Base-by-base conservation (phyloP, 495 filamentous ascomycete species). In the Penicillium cataractarum region DNA sequence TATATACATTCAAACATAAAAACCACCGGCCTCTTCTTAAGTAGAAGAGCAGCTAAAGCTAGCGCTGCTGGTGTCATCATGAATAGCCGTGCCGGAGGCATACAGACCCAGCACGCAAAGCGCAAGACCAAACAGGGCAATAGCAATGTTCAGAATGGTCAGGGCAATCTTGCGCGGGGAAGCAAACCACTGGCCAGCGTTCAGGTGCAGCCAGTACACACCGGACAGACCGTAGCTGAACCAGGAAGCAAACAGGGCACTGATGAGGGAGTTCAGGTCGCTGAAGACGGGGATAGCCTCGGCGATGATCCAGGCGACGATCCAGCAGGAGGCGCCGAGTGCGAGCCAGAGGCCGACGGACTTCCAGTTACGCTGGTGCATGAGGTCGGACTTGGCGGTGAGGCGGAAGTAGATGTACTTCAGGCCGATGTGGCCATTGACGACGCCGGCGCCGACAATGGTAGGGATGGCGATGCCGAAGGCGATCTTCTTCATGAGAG, bases 401-500 rank as follows among this genome's bases (percentile, higher is more conserved):
- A 87, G 60, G 12, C 87, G 83, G 35, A 86, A 84, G 69, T 88
- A 89, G 67, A 92, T 82, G 69, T 90, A 91, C 69, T 89, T 89
- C 35, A 74, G 48, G 27, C 80, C 82, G 32, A 84, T 79, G 61
- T 84, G 81, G 71, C 85, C 89, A 72, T 91, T 88, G 70, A 93
- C 87, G 49, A 93, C 88, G 55, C 88, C 88, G 1, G 85, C 84
- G 22, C 89, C 82, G 61, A 91, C 75, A 63, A 90, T 83, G 31
- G 89, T 91, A 0, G 92, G 92, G 17, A 92, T 80, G 32, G 91
- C 91, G 54, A 95, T 78, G 8, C 91, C 91, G 67, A 89, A 96
- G 12, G 90, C 89, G 19, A 93, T 72, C 76, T 92, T 92, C 67
- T 86, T 85, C 24, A 94, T 69, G 0, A 86, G 51, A 1, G 79